A percentile compares a stretch with the other conserved stretches of the same genome.
These are phyloP conservation scores for Aspergillus bombycis DNA, from an alignment of 2,329 filamentous ascomycete species.

Conservation along the genomic window DNA sequence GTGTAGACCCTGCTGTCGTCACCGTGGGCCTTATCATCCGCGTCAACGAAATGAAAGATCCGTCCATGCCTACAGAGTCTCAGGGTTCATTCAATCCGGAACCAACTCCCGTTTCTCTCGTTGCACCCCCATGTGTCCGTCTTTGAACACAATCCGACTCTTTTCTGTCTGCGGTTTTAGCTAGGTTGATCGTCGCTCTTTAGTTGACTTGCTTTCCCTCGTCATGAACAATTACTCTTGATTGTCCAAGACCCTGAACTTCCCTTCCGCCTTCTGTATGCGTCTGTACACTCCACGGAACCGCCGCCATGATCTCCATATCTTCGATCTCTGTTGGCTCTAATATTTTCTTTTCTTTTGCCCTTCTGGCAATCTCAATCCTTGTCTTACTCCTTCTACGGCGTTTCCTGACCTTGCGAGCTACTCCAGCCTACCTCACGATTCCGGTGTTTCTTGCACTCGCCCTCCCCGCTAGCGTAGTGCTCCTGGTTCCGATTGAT, in stretches of 20 bases:
- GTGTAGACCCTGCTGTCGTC: constrained; percentile 15
- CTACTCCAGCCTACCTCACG: constrained; percentile 85
- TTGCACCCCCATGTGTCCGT: constrained; percentile 1
- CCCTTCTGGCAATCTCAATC: constrained; percentile 73
- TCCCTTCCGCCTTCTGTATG: constrained; percentile 13
- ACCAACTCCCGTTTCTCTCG: neutral
- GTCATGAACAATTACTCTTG: constrained; percentile 5
- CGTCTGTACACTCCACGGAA: constrained; percentile 21
- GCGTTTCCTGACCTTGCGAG: constrained; percentile 86
- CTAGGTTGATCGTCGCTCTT: neutral
- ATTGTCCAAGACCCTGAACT: constrained; percentile 5
- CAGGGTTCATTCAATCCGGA: neutral
- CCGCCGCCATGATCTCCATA: constrained; percentile 33
- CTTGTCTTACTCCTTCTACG: constrained; percentile 82
- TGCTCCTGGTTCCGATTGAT: constrained; percentile 93
- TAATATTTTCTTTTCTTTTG: constrained; percentile 72
- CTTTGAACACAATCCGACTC: neutral
- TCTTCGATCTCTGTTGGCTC: constrained; percentile 68
- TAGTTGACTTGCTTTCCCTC: constrained; percentile 4
- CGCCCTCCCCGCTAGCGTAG: constrained; percentile 85
- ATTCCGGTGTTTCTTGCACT: constrained; percentile 96
- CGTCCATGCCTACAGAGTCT: neutral
- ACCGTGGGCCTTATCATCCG: constrained; percentile 15
- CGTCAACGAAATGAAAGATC: constrained; percentile 12
- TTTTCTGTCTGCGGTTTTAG: neutral